Conservation (phyloP, 139 green algal species). For the Tetraselmis striata region DNA sequence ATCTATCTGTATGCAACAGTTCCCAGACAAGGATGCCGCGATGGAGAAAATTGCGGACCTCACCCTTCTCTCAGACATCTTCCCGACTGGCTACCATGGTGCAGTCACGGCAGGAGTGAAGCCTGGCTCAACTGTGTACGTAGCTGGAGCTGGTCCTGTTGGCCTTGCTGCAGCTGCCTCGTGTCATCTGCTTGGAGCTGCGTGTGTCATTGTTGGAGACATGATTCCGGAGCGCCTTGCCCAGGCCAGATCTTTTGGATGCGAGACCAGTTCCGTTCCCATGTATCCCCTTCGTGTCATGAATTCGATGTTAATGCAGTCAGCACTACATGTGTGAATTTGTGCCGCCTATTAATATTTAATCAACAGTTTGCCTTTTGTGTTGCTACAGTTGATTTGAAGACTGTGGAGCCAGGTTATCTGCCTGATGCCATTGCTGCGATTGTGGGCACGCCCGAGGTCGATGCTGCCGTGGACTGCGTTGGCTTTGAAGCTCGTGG, state of each 20-base stretch:
- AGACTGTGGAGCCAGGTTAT: background rate
- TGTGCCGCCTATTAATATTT: no score
- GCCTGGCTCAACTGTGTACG: constrained; percentile 21
- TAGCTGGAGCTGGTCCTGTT: constrained; percentile 23
- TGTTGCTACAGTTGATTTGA: background rate
- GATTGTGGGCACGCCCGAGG: constrained; percentile 21
- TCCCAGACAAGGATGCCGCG: constrained; percentile 28
- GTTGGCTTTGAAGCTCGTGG: constrained; percentile 23
- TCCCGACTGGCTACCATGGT: constrained; percentile 28
- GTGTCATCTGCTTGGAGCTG: constrained; percentile 19
- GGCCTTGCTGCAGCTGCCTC: constrained; percentile 16
- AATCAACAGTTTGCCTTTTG: no score
- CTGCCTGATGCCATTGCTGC: constrained; percentile 2
- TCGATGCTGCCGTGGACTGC: constrained; percentile 24
- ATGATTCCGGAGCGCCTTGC: constrained; percentile 23
- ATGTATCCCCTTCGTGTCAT: no score
- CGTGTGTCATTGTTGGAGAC: constrained; percentile 27
- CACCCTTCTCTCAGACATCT: constrained; percentile 25
- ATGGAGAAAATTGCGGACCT: constrained; percentile 29
- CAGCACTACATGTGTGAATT: no score
- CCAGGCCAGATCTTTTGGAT: constrained; percentile 21
- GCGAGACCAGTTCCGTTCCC: constrained; percentile 8
- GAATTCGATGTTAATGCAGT: no score
- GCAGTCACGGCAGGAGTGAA: constrained; percentile 27
- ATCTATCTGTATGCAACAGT: background rate